Conservation (phyloP, 1,284 basidiomycete species). For the Cutaneotrichosporon cavernicola region DNA sequence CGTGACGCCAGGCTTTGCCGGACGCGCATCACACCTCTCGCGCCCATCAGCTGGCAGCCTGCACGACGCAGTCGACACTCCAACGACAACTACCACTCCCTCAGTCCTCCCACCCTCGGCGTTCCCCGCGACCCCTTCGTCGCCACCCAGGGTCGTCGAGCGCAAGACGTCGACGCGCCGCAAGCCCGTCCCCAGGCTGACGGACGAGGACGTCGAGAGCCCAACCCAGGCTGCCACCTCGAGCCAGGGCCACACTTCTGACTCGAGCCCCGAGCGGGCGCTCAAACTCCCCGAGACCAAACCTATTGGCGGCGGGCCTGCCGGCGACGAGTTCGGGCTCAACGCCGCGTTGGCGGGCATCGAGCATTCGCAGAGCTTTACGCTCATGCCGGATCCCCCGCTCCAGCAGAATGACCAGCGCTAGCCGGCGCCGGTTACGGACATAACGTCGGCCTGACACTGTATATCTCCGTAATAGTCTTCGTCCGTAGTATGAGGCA, state of each 20-base stretch:
- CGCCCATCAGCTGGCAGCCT: slow-evolving; percentile 3
- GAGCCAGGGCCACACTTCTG: not conserved
- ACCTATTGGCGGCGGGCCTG: not conserved
- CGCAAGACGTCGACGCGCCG: slow-evolving; percentile 25
- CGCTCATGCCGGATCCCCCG: slow-evolving; percentile 26
- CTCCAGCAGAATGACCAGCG: slow-evolving; percentile 9
- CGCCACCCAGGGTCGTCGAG: not conserved
- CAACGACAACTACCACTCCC: not conserved
- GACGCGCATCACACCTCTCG: slow-evolving; percentile 4
- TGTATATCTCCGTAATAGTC: not conserved
- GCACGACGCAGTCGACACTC: not conserved
- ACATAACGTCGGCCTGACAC: not conserved
- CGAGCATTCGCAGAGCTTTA: slow-evolving; percentile 9
- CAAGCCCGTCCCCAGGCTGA: slow-evolving; percentile 27
- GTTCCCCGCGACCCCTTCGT: not conserved
- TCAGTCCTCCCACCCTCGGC: not conserved
- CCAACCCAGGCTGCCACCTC: not conserved
- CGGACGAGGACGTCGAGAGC: slow-evolving; percentile 1
- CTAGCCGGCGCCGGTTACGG: slow-evolving; percentile 1
- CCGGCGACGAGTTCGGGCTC: slow-evolving; percentile 19
- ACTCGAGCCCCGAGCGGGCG: not conserved
- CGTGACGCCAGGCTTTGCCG: slow-evolving; percentile 9
- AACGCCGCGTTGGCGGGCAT: slow-evolving; percentile 17
- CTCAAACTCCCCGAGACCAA: not conserved
- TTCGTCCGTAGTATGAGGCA: slow-evolving; percentile 2